Base-by-base conservation (phyloP, 495 filamentous ascomycete genomes). In the Xylona heveae region DNA sequence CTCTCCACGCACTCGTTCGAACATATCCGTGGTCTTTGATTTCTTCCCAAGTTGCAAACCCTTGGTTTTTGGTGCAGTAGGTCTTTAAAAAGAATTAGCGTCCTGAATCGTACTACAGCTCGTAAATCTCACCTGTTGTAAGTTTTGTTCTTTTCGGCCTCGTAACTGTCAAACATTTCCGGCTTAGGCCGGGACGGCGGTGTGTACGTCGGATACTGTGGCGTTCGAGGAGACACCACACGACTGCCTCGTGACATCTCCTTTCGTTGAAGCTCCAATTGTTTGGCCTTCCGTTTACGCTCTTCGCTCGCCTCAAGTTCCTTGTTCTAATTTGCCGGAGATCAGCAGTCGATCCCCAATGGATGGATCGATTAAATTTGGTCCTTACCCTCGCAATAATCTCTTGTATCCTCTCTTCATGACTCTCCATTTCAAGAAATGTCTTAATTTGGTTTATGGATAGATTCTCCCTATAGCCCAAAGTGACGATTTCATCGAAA, bases 31-130 rank as follows among this genome's bases (percentile, higher is more conserved):
- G 19, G 77, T 78, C 60, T 92, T 92, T 21, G 80, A 91, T 55
- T 95, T 95, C 63, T 92, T 93, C 52, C 88, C 90, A 24, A 97
- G 57, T 51, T 94, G 85, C 88, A 97, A 94, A 31, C 88, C 88
- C 55, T 97, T 97, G 36, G 82, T 81, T 48, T 85, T 82, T 22
- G 71, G 66, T 18, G 77, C 68, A 28, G 72, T 48, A 20, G 70
- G 57, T 47, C 68, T 76, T 29, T 42, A 22, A 45, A 38, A 15
- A 45, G n/a, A 27, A 13, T 25, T 8, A 25, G 8, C 23, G 8
- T 30, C 7, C 28, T 30, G 8, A 16, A 8, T 16, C 15, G 31
- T 27, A 8, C 30, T 32, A 13, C 10, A 22, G 21, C 12, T 33
- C 49, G 36, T 28, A 23, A 33, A n/a, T 42, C 71, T 38, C 62